These are phyloP conservation scores for Cytospora paraplurivora DNA, from an alignment of 2,329 filamentous ascomycete species.

Conservation along the genomic window DNA sequence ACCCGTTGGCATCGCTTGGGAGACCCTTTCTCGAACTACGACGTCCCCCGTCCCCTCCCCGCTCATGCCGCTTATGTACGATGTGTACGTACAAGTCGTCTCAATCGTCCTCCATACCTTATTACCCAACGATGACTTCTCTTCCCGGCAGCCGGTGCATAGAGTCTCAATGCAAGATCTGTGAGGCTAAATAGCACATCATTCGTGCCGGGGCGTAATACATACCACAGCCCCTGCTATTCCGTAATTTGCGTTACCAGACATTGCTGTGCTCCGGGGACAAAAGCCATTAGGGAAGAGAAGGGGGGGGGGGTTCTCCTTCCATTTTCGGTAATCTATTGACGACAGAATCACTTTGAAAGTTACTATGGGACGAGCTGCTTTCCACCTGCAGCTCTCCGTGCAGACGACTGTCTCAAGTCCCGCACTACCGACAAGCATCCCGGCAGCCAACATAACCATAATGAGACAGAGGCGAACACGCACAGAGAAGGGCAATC, in stretches of 20 bases:
- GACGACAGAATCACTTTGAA: conserved; percentile 10
- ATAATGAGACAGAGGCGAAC: background rate
- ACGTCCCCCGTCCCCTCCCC: background rate
- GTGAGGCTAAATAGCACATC: background rate
- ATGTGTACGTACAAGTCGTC: background rate
- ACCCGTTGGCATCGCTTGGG: background rate
- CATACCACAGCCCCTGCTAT: background rate
- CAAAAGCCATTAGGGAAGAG: background rate
- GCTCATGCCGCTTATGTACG: background rate
- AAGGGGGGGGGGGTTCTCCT: background rate
- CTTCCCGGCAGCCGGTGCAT: background rate
- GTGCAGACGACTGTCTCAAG: conserved; percentile 12
- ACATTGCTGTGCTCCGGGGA: conserved; percentile 4
- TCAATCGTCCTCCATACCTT: background rate
- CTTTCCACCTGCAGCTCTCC: conserved; percentile 16
- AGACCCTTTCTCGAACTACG: background rate
- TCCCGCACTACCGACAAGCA: conserved; percentile 5
- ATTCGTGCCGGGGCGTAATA: background rate
- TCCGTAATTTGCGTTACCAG: background rate
- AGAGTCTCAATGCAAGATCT: background rate
- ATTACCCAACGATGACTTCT: background rate
- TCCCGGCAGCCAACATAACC: conserved; percentile 1
- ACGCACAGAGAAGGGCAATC: background rate
- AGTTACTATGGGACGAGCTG: conserved; percentile 15
- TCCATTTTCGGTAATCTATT: conserved; percentile 24